phyloP scores from a whole-genome alignment of 345 rosid genomes.

The Syzygium jambos region DNA sequence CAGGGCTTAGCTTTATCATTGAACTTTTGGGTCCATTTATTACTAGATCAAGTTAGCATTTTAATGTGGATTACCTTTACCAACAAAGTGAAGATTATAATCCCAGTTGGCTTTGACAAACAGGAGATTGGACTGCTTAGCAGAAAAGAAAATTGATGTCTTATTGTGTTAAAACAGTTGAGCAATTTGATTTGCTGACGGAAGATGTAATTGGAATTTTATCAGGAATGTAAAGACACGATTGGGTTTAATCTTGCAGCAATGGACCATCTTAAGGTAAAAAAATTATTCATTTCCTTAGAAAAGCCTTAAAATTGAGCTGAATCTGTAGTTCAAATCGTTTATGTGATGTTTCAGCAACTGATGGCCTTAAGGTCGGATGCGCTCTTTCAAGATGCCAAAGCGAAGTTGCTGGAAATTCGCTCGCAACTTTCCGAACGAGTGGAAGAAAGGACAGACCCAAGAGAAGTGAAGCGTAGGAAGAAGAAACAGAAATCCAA shows the following conservation, averaged over 20 bases:
- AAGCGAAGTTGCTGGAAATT: constrained; percentile 57
- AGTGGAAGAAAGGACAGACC: constrained; percentile 33
- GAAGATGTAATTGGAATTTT: constrained; percentile 1
- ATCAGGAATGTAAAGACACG: constrained; percentile 80
- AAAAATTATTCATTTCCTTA: neutral
- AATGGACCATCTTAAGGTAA: constrained; percentile 91
- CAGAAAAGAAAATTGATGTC: neutral
- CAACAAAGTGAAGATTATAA: neutral
- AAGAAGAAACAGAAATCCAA: constrained; percentile 47
- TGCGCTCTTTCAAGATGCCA: constrained; percentile 77
- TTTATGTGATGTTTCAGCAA: constrained; percentile 40
- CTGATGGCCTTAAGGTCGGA: constrained; percentile 85
- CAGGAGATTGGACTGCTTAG: neutral
- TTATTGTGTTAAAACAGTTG: neutral
- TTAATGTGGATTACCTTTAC: neutral
- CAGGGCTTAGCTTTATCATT: neutral
- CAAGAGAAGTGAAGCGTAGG: constrained; percentile 42
- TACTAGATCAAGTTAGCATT: neutral
- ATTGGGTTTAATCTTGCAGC: constrained; percentile 91
- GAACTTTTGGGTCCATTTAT: neutral
- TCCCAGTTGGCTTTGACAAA: neutral
- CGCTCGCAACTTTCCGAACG: constrained; percentile 48
- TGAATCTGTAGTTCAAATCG: neutral
- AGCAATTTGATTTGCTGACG: neutral
- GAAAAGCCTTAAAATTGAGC: neutral